Percentiles rank a stretch among this genome's conserved stretches.
These are phyloP conservation scores for Paxillus involutus DNA, from an alignment of 768 basidiomycete genomes.

Conservation along the genomic window DNA sequence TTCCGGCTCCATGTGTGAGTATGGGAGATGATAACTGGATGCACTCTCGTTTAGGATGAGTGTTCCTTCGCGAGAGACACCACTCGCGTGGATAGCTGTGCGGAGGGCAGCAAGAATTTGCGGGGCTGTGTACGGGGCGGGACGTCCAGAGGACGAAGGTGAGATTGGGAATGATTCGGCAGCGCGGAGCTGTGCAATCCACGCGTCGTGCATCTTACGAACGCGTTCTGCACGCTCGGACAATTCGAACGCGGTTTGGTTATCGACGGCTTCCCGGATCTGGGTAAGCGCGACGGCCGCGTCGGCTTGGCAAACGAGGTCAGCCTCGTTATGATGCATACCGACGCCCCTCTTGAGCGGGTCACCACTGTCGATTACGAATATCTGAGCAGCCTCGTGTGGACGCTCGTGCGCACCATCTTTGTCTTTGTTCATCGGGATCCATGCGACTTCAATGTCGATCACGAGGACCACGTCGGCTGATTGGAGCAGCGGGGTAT, in stretches of 20 bases:
- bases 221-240: constrained; percentile 14
- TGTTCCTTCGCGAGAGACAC: constrained; percentile 36
- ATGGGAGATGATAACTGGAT: constrained; percentile 52
- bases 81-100: constrained; percentile 31
- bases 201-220: constrained; percentile 25
- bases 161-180: constrained; percentile 30
- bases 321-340: constrained; percentile 51
- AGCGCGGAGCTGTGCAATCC: constrained; percentile 24
- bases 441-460: constrained; percentile 70
- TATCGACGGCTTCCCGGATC: constrained; percentile 31
- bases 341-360: constrained; percentile 53
- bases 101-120: constrained; percentile 53
- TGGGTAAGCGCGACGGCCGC: constrained; percentile 51
- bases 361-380: constrained; percentile 62
- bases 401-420: constrained; percentile 36
- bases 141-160: constrained; percentile 15
- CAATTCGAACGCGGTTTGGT: constrained; percentile 8
- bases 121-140: constrained; percentile 37
- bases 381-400: constrained; percentile 44
- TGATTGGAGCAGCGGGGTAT: constrained; percentile 45
- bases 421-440: constrained; percentile 44
- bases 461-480: constrained; percentile 66
- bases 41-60: constrained; percentile 66
- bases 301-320: constrained; percentile 60
- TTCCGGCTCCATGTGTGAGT: constrained; percentile 58